Conservation (phyloP, 257 asterid genomes). For the Coffea canephora region DNA sequence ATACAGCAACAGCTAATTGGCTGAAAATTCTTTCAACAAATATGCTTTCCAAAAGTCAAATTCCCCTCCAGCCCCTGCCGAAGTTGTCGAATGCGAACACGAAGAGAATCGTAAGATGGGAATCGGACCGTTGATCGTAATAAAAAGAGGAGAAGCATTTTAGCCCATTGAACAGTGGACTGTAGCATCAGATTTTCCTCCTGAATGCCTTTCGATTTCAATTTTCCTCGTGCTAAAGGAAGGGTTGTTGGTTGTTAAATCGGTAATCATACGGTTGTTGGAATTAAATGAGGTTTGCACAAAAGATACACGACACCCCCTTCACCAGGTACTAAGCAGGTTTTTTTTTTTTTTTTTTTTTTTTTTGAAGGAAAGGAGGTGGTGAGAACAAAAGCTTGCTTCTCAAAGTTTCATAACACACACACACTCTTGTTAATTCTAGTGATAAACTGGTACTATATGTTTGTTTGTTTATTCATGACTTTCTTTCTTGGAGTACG, state of each 20-base stretch:
- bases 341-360: no score
- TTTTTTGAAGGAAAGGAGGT: not conserved
- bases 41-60: not conserved
- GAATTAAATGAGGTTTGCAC: no score
- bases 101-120: not conserved
- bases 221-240: not conserved
- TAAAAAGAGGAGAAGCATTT: not conserved
- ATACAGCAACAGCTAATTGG: not conserved
- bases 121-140: not conserved
- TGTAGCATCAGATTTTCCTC: not conserved
- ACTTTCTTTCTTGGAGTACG: no score
- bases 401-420: no score
- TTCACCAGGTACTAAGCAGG: no score
- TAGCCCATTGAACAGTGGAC: not conserved
- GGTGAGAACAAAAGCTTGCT: no score
- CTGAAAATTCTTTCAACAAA: not conserved
- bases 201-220: not conserved
- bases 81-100: not conserved
- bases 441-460: no score
- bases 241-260: no score
- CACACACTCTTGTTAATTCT: no score
- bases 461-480: no score
- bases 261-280: not conserved
- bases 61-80: not conserved
- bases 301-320: no score